phyloP scores from a whole-genome alignment of 1,139 yeast species.

The Diutina mesorugosa region DNA sequence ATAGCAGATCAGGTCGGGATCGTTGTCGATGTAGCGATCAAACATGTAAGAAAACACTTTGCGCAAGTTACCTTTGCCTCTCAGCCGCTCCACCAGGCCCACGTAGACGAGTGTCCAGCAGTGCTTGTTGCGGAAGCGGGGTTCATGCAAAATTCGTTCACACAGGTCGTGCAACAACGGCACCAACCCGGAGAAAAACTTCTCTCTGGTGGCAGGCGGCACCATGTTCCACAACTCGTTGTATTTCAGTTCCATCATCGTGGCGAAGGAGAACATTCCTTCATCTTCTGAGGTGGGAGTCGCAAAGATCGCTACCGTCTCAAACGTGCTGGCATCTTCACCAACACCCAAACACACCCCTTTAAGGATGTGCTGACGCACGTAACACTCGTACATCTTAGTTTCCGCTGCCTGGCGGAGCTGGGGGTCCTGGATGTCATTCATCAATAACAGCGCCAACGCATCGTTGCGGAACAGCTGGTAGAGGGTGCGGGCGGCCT shows the following conservation, averaged over 20 bases:
- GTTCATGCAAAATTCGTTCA: slow-evolving; percentile 23
- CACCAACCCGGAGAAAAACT: slow-evolving; percentile 41
- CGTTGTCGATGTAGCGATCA: slow-evolving; percentile 33
- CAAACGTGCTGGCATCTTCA: slow-evolving; percentile 33
- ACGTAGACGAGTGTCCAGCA: slow-evolving; percentile 48
- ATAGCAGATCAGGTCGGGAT: slow-evolving; percentile 30
- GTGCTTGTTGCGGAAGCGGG: slow-evolving; percentile 24
- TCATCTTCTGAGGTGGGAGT: slow-evolving; percentile 32
- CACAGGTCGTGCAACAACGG: slow-evolving; percentile 42
- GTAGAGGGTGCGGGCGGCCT: slow-evolving; percentile 42
- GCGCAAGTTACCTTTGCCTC: slow-evolving; percentile 60
- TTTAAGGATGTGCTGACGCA: slow-evolving; percentile 41
- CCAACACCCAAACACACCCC: slow-evolving; percentile 42
- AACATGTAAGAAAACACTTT: slow-evolving; percentile 45
- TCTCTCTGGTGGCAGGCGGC: slow-evolving; percentile 39
- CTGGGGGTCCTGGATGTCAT: slow-evolving; percentile 27
- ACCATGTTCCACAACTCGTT: slow-evolving; percentile 37
- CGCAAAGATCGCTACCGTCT: slow-evolving; percentile 55
- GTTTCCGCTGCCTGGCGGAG: slow-evolving; percentile 26
- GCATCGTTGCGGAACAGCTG: slow-evolving; percentile 40
- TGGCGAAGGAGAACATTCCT: slow-evolving; percentile 35
- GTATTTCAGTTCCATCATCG: slow-evolving; percentile 45
- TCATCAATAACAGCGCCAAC: slow-evolving; percentile 34
- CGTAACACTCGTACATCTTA: slow-evolving; percentile 41
- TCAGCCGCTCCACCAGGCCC: slow-evolving; percentile 43